Base-by-base conservation (phyloP, 441 rosid species). In the Croton setiger region DNA sequence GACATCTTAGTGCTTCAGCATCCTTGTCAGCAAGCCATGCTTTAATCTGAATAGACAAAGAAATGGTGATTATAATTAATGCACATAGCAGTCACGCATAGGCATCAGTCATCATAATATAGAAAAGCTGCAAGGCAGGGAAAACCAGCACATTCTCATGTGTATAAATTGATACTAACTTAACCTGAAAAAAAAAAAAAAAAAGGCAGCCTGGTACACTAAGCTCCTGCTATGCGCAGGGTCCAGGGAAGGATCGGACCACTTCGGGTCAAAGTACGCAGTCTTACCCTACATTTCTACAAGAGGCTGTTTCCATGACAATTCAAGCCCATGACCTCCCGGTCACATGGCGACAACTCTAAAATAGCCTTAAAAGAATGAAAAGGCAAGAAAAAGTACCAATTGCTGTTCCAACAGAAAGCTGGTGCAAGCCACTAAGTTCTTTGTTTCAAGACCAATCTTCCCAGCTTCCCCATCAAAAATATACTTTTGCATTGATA, bases 21-120 rank as follows among this genome's bases (percentile, higher is more conserved):
- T 95, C 99, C 82, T 89, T 88, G 81, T 95, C 95, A 62, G 89
- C 92, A 52, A 90, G 87, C 98, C 98, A 95, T 53, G 86, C 96
- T 75, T 88, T 84, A 33, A 92, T 81, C 99, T 93, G 67, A 70
- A 60, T 37, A 66, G 8, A 72, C 44, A 73, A 59, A 67, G 63
- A 63, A 66, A 9, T 27, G 48, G 27, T 18, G 53, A 31, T 45
- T 72, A 27, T 56, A 63, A 70, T 66, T 63, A 68, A n/a, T 8
- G 49, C 14, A 47, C 6, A 57, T 9, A 12, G 58, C n/a, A 43
- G n/a, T 49, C 62, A 68, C 35, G n/a, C 7, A 9, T 3, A 68
- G 62, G 55, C 47, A 55, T 67, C 49, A 41, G 62, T 67, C 47
- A 54, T 66, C 49, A 41, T 54, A 44, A n/a, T 11, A 13, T 11